Conservation (phyloP, 2,329 filamentous ascomycete genomes). For the Cyphellophora attinorum region DNA sequence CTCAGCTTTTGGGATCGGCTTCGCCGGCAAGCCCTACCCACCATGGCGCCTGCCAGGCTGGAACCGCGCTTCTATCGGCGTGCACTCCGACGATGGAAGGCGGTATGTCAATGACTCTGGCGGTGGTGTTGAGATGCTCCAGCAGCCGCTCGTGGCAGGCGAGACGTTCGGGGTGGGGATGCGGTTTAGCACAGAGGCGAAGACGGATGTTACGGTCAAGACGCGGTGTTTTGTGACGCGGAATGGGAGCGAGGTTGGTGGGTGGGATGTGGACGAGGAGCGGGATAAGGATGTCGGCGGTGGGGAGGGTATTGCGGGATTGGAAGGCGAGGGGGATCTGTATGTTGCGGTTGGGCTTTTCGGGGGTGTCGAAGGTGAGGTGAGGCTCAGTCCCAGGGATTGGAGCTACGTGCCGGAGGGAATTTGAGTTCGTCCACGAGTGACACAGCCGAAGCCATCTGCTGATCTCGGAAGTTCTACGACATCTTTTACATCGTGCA, state of each 20-base stretch:
- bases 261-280: slow-evolving; percentile 54
- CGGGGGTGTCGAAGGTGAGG: slow-evolving; percentile 53
- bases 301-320: slow-evolving; percentile 48
- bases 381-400: slow-evolving; percentile 34
- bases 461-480: too few relatives aligned
- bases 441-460: too few relatives aligned
- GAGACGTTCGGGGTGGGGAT: slow-evolving; percentile 53
- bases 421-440: too few relatives aligned
- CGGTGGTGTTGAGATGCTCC: slow-evolving; percentile 50
- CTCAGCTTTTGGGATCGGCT: slow-evolving; percentile 50
- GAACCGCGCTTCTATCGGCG: slow-evolving; percentile 51
- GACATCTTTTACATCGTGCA: background rate
- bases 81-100: slow-evolving; percentile 55
- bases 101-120: slow-evolving; percentile 54
- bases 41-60: slow-evolving; percentile 54
- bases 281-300: slow-evolving; percentile 37
- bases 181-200: slow-evolving; percentile 33
- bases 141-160: slow-evolving; percentile 38
- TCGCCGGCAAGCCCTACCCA: slow-evolving; percentile 52
- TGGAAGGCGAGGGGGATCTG: slow-evolving; percentile 59
- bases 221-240: slow-evolving; percentile 47
- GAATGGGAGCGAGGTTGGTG: slow-evolving; percentile 40
- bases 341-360: slow-evolving; percentile 53
- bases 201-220: slow-evolving; percentile 17
- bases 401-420: background rate